phyloP scores from a whole-genome alignment of 495 filamentous ascomycete genomes.

The Gamarada debralockiae region DNA sequence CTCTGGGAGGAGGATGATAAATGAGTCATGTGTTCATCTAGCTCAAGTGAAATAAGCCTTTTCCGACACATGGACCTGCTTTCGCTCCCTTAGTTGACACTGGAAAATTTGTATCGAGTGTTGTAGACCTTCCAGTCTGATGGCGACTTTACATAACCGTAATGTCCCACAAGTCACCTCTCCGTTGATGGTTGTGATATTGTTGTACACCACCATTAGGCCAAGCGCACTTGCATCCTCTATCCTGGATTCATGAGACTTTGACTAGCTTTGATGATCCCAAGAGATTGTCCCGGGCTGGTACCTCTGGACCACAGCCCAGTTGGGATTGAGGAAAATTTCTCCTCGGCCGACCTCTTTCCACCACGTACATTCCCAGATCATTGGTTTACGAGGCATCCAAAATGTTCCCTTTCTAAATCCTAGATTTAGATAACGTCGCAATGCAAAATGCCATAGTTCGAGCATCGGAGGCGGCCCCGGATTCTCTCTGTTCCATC shows the following conservation, averaged over 20 bases:
- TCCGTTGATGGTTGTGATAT: not conserved
- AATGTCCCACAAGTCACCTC: not conserved
- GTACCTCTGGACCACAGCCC: not conserved
- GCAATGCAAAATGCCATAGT: not conserved
- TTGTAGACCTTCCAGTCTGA: not conserved
- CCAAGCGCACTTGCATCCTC: not conserved
- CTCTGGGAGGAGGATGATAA: not conserved
- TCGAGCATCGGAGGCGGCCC: not conserved
- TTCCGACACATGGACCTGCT: not conserved
- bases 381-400: not conserved
- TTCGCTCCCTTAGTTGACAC: not conserved
- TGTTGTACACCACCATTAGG: not conserved
- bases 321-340: not conserved
- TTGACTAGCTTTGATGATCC: not conserved
- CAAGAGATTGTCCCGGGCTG: not conserved
- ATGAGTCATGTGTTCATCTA: not conserved
- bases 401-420: not conserved
- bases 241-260: not conserved
- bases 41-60: not conserved
- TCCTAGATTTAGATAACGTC: not conserved
- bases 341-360: not conserved
- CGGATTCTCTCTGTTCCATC: not conserved
- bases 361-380: not conserved
- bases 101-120: not conserved
- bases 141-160: not conserved